Evolutionary conservation across 176 grass and related monocot species (phyloP), one percentile per base, ranked within the genome.

Genomic region (Cymbopogon citratus): DNA sequence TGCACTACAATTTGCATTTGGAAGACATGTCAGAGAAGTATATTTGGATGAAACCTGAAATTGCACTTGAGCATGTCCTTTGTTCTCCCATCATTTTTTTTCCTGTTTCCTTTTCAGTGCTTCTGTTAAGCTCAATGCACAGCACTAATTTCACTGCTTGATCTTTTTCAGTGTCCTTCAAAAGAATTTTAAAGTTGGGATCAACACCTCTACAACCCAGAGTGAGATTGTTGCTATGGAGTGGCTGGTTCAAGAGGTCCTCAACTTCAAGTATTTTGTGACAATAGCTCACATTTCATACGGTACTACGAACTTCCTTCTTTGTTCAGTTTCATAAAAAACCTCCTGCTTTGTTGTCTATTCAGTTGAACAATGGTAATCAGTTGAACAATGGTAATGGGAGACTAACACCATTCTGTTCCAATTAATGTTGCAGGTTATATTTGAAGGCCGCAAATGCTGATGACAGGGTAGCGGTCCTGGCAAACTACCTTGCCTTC

Each of bases 151-250:
- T 87, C 21, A 26, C 76, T 38, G 19, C 18, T 67, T 80, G 57
- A 39, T 65, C 48, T 28, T 63, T 81, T 83, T 82, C 96, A 99
- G 96, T 12, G 78, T 95, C 77, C 54, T 87, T 67, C 82, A 88
- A 63, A 87, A 81, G 60, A 56, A 23, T 16, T 95, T 95, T 80
- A 83, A 27, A 74, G 85, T 95, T 65, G 93, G 87, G 34, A 77
- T 80, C 71, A 99, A 93, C 43, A 76, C 80, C n/a, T n/a, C 52
- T 95, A 93, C 87, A 91, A 73, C n/a, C 85, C 68, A 71, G 73
- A 91, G 24, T 12, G 96, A 99, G 83, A 85, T 99, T 3, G 91
- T 99, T 26, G 87, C 96, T 43, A 95, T 99, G 96, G 96, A 99
- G 69, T 99, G 96, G 92, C 81, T 95, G 35, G 89, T 95, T 79